Percentiles rank a stretch among this genome's conserved stretches.
phyloP scores from a whole-genome alignment of 2,329 filamentous ascomycete species.

The Phaeoacremonium minimum region DNA sequence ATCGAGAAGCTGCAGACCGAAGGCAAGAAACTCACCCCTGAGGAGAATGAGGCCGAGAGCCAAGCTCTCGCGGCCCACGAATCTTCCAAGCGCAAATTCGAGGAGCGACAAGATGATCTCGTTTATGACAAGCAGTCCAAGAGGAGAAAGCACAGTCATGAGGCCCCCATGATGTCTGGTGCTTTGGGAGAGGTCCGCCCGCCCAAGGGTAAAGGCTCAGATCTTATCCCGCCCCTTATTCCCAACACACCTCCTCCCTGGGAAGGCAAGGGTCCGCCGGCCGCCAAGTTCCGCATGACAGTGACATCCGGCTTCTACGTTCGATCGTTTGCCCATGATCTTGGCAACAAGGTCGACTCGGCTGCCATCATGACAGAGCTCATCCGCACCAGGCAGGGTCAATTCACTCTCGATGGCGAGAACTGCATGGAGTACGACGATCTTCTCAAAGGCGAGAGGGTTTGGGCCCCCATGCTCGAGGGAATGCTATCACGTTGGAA shows the following conservation, averaged over 20 bases:
- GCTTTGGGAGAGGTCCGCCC: conserved; percentile 49
- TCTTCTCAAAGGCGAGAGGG: conserved; percentile 68
- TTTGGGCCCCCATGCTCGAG: conserved; percentile 76
- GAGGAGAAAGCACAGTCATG: conserved; percentile 23
- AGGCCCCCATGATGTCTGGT: conserved; percentile 50
- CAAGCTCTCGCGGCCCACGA: conserved; percentile 52
- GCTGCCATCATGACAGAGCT: conserved; percentile 84
- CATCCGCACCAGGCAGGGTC: conserved; percentile 73
- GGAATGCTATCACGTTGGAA: conserved; percentile 40
- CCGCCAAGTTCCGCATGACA: conserved; percentile 80
- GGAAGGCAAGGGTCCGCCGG: conserved; percentile 64
- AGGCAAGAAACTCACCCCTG: conserved; percentile 43
- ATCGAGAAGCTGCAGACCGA: conserved; percentile 52
- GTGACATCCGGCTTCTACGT: conserved; percentile 97
- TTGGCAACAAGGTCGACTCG: conserved; percentile 77
- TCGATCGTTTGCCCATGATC: conserved; percentile 85
- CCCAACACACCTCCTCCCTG: conserved; percentile 48
- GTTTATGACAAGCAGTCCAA: conserved; percentile 45
- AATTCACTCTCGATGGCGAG: conserved; percentile 65
- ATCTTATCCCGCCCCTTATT: conserved; percentile 46
- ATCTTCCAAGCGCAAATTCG: conserved; percentile 53
- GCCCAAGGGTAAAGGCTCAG: conserved; percentile 41
- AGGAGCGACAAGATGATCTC: conserved; percentile 52
- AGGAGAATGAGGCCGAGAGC: conserved; percentile 51
- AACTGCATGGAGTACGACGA: conserved; percentile 79